Evolutionary conservation across 495 filamentous ascomycete species (phyloP).

Genomic region (Daldinia loculata): DNA sequence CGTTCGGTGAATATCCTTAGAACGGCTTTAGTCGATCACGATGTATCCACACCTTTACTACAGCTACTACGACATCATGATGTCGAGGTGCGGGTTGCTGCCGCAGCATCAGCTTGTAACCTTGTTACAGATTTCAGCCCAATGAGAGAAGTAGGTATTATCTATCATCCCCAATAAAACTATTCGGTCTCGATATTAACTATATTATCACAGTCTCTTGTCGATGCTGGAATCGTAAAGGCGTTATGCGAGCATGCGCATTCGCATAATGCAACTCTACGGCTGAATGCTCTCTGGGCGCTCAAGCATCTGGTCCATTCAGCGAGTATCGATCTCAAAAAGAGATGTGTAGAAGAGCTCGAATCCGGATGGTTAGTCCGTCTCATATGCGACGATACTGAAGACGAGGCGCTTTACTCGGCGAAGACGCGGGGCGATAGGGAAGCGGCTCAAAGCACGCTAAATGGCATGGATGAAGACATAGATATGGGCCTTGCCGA

Average conservation of each 20-base stretch:
- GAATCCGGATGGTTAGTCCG: slow-evolving; percentile 80
- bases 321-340: slow-evolving; percentile 73
- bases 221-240: slow-evolving; percentile 78
- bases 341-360: slow-evolving; percentile 77
- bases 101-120: slow-evolving; percentile 83
- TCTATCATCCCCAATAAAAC: not conserved
- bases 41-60: slow-evolving; percentile 81
- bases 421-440: slow-evolving; percentile 46
- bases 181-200: slow-evolving; percentile 1
- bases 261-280: slow-evolving; percentile 73
- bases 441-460: slow-evolving; percentile 42
- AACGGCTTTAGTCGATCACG: slow-evolving; percentile 86
- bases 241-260: slow-evolving; percentile 85
- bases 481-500: slow-evolving; percentile 58
- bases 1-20: slow-evolving; percentile 84
- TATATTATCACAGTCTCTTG: slow-evolving; percentile 66
- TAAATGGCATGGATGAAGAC: slow-evolving; percentile 71
- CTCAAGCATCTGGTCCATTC: slow-evolving; percentile 84
- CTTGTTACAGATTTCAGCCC: slow-evolving; percentile 86
- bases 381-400: slow-evolving; percentile 69
- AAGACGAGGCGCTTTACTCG: slow-evolving; percentile 57
- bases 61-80: slow-evolving; percentile 77
- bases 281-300: slow-evolving; percentile 88
- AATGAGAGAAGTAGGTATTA: slow-evolving; percentile 77
- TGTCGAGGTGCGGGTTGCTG: slow-evolving; percentile 83